A percentile compares a stretch with the other conserved stretches of the same genome.
Evolutionary conservation across 1,284 basidiomycete genomes (phyloP).

Genomic region (Ceraceosorus guamensis): DNA sequence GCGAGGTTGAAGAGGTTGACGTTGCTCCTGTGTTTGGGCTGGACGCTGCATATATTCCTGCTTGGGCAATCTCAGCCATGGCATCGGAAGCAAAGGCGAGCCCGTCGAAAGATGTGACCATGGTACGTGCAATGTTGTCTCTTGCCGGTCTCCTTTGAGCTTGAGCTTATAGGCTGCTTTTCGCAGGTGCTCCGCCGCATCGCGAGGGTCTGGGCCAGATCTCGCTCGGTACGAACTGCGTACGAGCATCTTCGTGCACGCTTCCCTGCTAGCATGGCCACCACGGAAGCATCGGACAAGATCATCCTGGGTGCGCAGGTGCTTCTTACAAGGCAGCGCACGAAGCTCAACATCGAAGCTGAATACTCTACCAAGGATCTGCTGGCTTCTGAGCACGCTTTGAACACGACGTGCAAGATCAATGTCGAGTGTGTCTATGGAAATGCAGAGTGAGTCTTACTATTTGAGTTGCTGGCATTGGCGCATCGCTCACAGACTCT

Average conservation of each 20-base stretch:
- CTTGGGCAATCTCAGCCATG: neutral
- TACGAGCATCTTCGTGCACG: neutral
- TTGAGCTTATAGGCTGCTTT: no score
- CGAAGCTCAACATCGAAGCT: neutral
- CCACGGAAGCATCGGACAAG: neutral
- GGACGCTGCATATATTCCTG: neutral
- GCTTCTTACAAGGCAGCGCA: neutral
- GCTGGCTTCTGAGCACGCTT: neutral
- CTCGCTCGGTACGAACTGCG: neutral
- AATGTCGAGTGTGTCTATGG: neutral
- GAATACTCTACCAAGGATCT: neutral
- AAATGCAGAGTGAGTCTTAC: neutral
- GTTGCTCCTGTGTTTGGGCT: neutral
- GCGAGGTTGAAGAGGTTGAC: neutral
- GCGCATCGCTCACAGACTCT: no score
- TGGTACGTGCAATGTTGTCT: neutral
- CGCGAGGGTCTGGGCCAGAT: neutral
- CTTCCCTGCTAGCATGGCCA: neutral
- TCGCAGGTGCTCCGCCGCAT: neutral
- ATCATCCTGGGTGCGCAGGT: neutral
- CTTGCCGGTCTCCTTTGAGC: neutral
- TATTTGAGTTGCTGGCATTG: no score
- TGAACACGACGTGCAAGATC: neutral
- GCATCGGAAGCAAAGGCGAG: neutral
- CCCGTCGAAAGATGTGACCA: neutral